Evolutionary conservation across 176 grass and related monocot genomes (phyloP).

Genomic region (Carex kokanica): DNA sequence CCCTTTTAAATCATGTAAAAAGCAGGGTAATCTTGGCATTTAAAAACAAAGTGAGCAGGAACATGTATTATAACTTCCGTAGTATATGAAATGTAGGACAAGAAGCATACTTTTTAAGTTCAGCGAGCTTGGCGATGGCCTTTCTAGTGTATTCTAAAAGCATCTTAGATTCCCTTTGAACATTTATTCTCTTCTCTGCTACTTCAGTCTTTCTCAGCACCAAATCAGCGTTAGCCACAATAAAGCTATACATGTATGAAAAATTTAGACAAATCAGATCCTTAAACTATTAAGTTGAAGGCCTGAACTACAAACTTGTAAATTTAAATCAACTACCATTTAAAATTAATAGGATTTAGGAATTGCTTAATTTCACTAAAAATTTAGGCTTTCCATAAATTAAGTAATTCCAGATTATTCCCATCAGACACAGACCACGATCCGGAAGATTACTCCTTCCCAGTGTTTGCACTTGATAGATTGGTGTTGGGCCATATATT

Average conservation of each 20-base stretch:
- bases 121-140: constrained; percentile 88
- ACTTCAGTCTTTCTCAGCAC: constrained; percentile 84
- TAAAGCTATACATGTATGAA: constrained; percentile 53
- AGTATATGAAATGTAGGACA: constrained; percentile 23
- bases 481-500: not conserved
- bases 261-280: constrained; percentile 1
- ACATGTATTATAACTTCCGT: not conserved
- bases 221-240: constrained; percentile 87
- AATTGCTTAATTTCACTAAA: not conserved
- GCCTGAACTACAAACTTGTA: not conserved
- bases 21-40: not conserved
- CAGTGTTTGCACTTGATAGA: not conserved
- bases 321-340: not conserved
- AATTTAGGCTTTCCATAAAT: not conserved
- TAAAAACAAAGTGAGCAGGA: not conserved
- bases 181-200: constrained; percentile 85
- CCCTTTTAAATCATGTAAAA: not conserved
- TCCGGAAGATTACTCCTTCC: not conserved
- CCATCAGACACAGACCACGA: not conserved
- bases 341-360: constrained; percentile 14
- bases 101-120: constrained; percentile 75
- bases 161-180: constrained; percentile 91
- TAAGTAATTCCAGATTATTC: not conserved
- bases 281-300: not conserved
- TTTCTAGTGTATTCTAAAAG: constrained; percentile 96